These are phyloP conservation scores for Dothiorella sarmentorum DNA, from an alignment of 2,329 filamentous ascomycete species.

Conservation along the genomic window DNA sequence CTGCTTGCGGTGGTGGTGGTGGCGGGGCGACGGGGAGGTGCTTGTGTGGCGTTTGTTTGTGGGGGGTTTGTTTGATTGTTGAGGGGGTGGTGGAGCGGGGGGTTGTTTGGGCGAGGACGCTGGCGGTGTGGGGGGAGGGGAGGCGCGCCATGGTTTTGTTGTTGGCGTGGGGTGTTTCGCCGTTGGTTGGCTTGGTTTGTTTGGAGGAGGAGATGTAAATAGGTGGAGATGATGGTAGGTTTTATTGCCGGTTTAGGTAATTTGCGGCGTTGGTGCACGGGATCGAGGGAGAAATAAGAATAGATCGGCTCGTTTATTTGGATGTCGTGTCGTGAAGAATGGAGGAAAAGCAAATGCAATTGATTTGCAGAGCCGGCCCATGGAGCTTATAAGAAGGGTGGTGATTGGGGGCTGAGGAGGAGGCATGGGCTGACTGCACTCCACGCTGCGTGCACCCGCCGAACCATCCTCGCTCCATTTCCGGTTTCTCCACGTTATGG, in stretches of 20 bases:
- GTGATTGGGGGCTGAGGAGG: no score
- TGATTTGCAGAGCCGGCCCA: no score
- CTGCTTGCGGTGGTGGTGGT: neutral
- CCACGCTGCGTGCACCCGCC: slow-evolving; percentile 11
- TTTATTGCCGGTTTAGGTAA: slow-evolving; percentile 12
- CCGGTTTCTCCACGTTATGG: slow-evolving; percentile 1
- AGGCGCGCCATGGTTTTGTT: slow-evolving; percentile 1
- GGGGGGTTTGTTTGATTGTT: no score
- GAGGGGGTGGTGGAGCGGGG: neutral
- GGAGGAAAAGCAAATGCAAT: neutral
- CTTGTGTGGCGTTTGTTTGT: no score
- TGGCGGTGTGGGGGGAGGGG: neutral
- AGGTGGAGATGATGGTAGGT: neutral
- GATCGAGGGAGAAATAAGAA: no score
- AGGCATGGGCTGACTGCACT: slow-evolving; percentile 14
- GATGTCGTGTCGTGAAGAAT: neutral
- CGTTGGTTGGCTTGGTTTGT: neutral
- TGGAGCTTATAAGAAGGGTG: no score
- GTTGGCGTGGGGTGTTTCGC: neutral
- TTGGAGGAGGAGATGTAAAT: neutral
- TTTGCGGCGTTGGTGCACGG: neutral
- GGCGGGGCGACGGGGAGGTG: no score
- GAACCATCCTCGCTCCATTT: slow-evolving; percentile 5
- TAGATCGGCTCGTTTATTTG: no score
- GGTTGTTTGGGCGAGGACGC: neutral